Conservation (phyloP, 176 grass and related monocot species). For the Calamus simplicifolius region DNA sequence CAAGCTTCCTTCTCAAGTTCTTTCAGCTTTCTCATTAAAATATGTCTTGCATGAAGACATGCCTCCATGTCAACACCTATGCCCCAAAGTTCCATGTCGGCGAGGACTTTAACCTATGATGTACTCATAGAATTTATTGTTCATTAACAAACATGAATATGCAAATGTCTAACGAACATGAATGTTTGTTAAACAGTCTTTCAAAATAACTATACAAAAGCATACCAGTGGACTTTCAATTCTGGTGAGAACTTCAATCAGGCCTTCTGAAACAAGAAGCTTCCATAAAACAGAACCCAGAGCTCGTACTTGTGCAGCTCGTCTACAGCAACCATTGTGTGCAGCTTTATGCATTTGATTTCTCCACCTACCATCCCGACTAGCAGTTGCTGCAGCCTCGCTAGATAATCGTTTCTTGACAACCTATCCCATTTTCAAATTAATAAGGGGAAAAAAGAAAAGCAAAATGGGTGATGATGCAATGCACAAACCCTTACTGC, state of each 20-base stretch:
- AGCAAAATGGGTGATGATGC: too few relatives aligned
- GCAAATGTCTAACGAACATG: slow-evolving; percentile 9
- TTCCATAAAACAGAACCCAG: slow-evolving; percentile 65
- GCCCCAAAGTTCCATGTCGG: slow-evolving; percentile 92
- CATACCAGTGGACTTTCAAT: slow-evolving; percentile 83
- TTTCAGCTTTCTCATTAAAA: slow-evolving; percentile 80
- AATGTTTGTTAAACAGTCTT: neutral
- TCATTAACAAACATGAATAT: neutral
- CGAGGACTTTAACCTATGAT: slow-evolving; percentile 76
- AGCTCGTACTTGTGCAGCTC: slow-evolving; percentile 65
- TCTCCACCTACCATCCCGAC: slow-evolving; percentile 89
- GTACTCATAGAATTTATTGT: too few relatives aligned
- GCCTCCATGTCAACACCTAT: slow-evolving; percentile 92
- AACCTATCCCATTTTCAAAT: slow-evolving; percentile 26
- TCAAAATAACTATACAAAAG: neutral
- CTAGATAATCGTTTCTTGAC: slow-evolving; percentile 71
- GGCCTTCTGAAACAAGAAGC: slow-evolving; percentile 63
- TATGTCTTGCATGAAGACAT: slow-evolving; percentile 61
- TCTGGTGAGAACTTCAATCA: slow-evolving; percentile 42
- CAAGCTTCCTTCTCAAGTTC: slow-evolving; percentile 84
- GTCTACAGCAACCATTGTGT: slow-evolving; percentile 90
- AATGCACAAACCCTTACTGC: too few relatives aligned
- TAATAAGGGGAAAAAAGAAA: slow-evolving; percentile 1
- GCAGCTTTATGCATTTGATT: slow-evolving; percentile 94
- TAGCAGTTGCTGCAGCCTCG: slow-evolving; percentile 54